Percentiles rank a stretch among this genome's conserved stretches.
phyloP scores from a whole-genome alignment of 106 monocot species.

The Apostasia shenzhenica region DNA sequence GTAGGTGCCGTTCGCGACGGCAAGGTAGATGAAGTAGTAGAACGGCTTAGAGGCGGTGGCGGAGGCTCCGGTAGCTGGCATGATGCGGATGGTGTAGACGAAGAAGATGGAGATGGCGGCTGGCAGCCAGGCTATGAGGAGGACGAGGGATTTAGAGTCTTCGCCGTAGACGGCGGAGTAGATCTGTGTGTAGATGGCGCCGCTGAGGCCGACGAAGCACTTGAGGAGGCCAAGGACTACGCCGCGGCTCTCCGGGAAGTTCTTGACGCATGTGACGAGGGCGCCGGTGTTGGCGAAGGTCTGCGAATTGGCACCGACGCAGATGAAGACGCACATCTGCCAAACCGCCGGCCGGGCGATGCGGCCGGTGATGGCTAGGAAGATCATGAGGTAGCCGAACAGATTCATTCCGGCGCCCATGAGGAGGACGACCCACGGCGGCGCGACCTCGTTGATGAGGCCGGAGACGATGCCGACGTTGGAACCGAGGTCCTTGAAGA shows the following conservation, averaged over 20 bases:
- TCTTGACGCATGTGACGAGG: slow-evolving; percentile 46
- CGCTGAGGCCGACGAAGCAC: slow-evolving; percentile 53
- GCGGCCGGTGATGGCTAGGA: slow-evolving; percentile 26
- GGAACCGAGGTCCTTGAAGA: slow-evolving; percentile 53
- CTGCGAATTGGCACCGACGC: slow-evolving; percentile 40
- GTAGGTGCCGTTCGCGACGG: no score
- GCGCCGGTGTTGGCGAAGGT: slow-evolving; percentile 45
- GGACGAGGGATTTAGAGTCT: no score
- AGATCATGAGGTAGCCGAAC: slow-evolving; percentile 42
- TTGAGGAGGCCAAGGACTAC: slow-evolving; percentile 47
- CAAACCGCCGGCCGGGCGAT: slow-evolving; percentile 22
- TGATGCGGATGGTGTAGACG: no score
- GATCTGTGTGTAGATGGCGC: slow-evolving; percentile 49
- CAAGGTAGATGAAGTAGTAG: no score
- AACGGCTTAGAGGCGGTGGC: no score
- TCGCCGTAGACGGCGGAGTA: slow-evolving; percentile 5
- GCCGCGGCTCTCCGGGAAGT: slow-evolving; percentile 52
- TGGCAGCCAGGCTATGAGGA: no score
- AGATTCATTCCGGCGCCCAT: slow-evolving; percentile 44
- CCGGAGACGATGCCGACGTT: slow-evolving; percentile 48
- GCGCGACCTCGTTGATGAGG: slow-evolving; percentile 39
- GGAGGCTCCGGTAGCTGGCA: no score
- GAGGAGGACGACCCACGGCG: slow-evolving; percentile 31
- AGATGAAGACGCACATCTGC: slow-evolving; percentile 50
- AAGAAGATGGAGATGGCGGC: no score